These are phyloP conservation scores for Ambrosiella xylebori DNA, from an alignment of 2,329 filamentous ascomycete genomes.

Conservation along the genomic window DNA sequence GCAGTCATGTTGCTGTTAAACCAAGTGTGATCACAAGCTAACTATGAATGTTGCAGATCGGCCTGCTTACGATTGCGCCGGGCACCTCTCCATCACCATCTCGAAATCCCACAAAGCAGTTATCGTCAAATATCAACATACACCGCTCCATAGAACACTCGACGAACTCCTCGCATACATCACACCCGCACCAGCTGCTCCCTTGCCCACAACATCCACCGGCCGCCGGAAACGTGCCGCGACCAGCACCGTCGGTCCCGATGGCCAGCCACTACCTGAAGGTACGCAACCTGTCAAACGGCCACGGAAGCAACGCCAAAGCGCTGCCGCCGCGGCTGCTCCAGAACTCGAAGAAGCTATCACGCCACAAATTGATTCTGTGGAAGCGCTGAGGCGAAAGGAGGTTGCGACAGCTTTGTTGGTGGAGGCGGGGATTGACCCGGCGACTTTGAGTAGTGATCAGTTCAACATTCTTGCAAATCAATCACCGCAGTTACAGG, in stretches of 20 bases:
- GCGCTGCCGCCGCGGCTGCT: background rate
- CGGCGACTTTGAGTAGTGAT: constrained; percentile 32
- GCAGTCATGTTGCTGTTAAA: too few relatives aligned
- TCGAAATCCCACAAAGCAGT: constrained; percentile 29
- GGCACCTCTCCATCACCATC: constrained; percentile 33
- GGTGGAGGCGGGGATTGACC: constrained; percentile 30
- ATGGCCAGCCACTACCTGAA: constrained; percentile 15
- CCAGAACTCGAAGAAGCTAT: background rate
- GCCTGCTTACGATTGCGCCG: constrained; percentile 42
- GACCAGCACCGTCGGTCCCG: background rate
- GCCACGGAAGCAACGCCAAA: background rate
- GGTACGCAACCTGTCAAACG: background rate
- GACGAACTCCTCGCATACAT: constrained; percentile 26
- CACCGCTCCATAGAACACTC: constrained; percentile 38
- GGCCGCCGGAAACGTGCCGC: background rate
- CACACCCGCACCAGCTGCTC: constrained; percentile 25
- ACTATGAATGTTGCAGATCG: constrained; percentile 23
- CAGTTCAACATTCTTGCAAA: constrained; percentile 44
- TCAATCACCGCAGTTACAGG: constrained; percentile 37
- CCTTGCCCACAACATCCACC: background rate
- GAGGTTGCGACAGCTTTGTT: constrained; percentile 33
- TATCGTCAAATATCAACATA: constrained; percentile 38
- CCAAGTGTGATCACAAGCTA: too few relatives aligned
- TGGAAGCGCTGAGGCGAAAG: constrained; percentile 32
- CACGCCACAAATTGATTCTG: constrained; percentile 12